phyloP scores from a whole-genome alignment of 31 red algal species.

The Odonthalia washingtoniensis region DNA sequence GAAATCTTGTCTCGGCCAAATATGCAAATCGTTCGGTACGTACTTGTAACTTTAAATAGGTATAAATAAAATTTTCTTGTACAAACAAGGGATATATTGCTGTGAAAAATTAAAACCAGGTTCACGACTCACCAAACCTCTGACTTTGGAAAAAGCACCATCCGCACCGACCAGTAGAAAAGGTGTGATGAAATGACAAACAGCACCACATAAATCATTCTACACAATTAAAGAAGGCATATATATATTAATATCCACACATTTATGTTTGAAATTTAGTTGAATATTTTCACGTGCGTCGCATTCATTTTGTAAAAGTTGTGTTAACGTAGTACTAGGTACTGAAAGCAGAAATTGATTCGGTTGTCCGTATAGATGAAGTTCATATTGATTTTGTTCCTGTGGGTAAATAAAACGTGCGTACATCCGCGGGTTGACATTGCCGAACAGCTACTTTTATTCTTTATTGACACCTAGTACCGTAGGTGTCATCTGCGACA shows the following conservation, averaged over 20 bases:
- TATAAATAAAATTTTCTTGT: slow-evolving; percentile 92
- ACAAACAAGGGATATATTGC: slow-evolving; percentile 81
- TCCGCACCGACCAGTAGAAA: slow-evolving; percentile 92
- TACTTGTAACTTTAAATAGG: slow-evolving; percentile 12
- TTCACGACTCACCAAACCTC: slow-evolving; percentile 65
- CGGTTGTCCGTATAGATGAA: slow-evolving; percentile 87
- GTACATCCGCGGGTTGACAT: no score
- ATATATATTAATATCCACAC: slow-evolving; percentile 73
- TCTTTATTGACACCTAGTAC: no score
- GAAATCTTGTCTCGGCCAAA: slow-evolving; percentile 95
- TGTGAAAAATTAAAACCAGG: slow-evolving; percentile 87
- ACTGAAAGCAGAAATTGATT: slow-evolving; percentile 89
- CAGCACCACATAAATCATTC: slow-evolving; percentile 13
- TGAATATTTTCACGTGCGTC: slow-evolving; percentile 30
- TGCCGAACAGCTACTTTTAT: no score
- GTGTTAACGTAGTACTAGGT: slow-evolving; percentile 63
- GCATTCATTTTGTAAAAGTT: slow-evolving; percentile 76
- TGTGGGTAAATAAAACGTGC: no score
- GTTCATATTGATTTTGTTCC: no score
- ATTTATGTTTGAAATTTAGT: no score
- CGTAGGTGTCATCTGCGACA: no score
- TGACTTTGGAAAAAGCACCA: slow-evolving; percentile 89
- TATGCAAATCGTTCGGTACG: slow-evolving; percentile 81
- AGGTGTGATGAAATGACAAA: slow-evolving; percentile 18
- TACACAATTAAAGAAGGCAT: slow-evolving; percentile 46